Evolutionary conservation across 1,284 basidiomycete genomes (phyloP), one percentile per base, ranked within the genome.

Genomic region (Leucoagaricus sp.): DNA sequence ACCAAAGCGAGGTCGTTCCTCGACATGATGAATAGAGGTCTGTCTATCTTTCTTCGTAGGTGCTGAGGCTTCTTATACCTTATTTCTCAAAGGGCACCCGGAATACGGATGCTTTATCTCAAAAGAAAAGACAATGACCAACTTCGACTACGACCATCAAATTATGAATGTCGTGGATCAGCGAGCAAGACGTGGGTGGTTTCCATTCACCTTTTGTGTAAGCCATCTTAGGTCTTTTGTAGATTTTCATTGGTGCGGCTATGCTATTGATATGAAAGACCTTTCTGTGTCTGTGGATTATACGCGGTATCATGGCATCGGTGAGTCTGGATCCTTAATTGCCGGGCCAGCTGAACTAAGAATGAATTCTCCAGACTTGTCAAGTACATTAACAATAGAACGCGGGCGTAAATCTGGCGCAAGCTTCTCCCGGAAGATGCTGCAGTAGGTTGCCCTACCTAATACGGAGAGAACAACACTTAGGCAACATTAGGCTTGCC

Each of bases 61-160:
- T 23, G 19, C 13, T 21, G 5, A 21, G n/a, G 5, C 5, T n/a
- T 26, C 31, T 15, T 21, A 34, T 33, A 9, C 15, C 13, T 4
- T 33, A 4, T 31, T 19, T 9, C 36, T 17, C 25, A 0, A 60
- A 90, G 91, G 94, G 1, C 92, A 95, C 63, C 90, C 91, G 0
- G 90, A 94, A 65, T 98, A 98, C 65, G 96, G 97, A 0, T 98
- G 95, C 63, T 91, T 85, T 66, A 89, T 99, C 49, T 87, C 93
- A 6, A 77, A 79, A 44, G 90, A 93, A 45, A 99, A 99, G 76
- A 97, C 93, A 0, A 69, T 97, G 55, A 83, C 89, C 15, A 97
- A 94, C 69, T 96, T 96, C 70, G 86, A 91, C 62, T 77, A 85
- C 61, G 81, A 78, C 53, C 70, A 69, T n/a, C 72, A 82, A 59